These are phyloP conservation scores for Alnus glutinosa DNA, from an alignment of 306 rosid species.

Conservation along the genomic window DNA sequence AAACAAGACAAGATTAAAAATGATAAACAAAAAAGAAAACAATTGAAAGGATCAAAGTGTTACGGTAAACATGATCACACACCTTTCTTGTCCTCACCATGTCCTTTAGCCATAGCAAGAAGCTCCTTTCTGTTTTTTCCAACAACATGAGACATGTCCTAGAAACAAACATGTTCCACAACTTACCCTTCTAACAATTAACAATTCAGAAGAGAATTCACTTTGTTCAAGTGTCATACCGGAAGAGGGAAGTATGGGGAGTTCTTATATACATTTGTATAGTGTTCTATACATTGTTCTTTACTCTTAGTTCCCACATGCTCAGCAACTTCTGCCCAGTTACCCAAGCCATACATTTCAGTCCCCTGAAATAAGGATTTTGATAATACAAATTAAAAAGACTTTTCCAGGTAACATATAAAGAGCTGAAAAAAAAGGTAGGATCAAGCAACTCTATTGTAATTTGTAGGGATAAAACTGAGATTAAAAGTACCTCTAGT, in stretches of 20 bases:
- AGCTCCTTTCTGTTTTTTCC: constrained; percentile 96
- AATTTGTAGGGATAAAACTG: constrained; percentile 7
- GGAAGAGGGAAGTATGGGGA: constrained; percentile 88
- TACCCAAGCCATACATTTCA: constrained; percentile 98
- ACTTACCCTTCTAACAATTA: constrained; percentile 26
- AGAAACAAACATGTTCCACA: constrained; percentile 33
- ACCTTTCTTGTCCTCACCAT: constrained; percentile 93
- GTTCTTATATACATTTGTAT: constrained; percentile 67
- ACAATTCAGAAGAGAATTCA: constrained; percentile 18
- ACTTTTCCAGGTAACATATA: constrained; percentile 16
- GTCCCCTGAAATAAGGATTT: constrained; percentile 58
- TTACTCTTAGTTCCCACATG: constrained; percentile 98
- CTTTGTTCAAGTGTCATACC: constrained; percentile 51
- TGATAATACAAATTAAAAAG: constrained; percentile 16
- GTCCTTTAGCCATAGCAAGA: constrained; percentile 98
- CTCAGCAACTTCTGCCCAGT: constrained; percentile 99
- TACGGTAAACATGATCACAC: constrained; percentile 25
- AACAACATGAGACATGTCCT: constrained; percentile 97
- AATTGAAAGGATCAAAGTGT: background rate
- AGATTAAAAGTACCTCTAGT: constrained; percentile 65
- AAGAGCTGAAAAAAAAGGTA: constrained; percentile 12
- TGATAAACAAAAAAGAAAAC: background rate
- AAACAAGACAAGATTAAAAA: background rate
- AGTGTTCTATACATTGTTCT: constrained; percentile 91
- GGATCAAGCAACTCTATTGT: constrained; percentile 16